Conservation (phyloP, 495 filamentous ascomycete genomes). For the Xylaria acuta region DNA sequence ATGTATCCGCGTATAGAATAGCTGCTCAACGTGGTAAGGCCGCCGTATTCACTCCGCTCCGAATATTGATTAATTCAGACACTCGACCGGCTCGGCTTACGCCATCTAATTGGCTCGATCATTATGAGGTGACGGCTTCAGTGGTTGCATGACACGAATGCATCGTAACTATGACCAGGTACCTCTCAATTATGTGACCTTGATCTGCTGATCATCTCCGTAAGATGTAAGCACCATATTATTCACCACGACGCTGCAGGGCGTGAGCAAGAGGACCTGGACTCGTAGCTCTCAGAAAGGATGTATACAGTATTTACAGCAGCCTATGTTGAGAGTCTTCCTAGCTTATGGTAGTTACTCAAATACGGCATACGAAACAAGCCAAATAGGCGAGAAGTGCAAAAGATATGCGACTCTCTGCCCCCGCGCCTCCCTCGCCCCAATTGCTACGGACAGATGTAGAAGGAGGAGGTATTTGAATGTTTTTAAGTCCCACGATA, state of each 20-base stretch:
- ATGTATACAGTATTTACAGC: background rate
- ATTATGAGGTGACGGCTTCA: background rate
- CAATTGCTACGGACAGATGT: background rate
- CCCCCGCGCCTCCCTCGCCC: background rate
- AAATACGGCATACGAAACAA: background rate
- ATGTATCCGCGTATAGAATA: slow-evolving; percentile 8
- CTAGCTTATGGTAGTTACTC: background rate
- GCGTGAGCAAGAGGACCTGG: slow-evolving; percentile 4
- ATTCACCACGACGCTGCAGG: background rate
- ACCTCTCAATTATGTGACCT: background rate
- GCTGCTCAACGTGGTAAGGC: background rate
- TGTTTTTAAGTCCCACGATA: background rate
- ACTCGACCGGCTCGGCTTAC: slow-evolving; percentile 15
- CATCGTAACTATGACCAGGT: background rate
- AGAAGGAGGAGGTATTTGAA: slow-evolving; percentile 21
- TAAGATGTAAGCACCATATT: background rate
- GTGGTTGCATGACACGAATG: slow-evolving; percentile 14
- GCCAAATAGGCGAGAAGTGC: background rate
- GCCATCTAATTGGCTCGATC: slow-evolving; percentile 11
- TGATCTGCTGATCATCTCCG: background rate
- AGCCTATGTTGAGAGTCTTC: background rate
- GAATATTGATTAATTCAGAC: slow-evolving; percentile 8
- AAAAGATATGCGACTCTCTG: background rate
- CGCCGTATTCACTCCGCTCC: slow-evolving; percentile 17
- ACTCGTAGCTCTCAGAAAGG: background rate